Evolutionary conservation across 768 basidiomycete genomes (phyloP).

Genomic region (Phallus indusiatus): DNA sequence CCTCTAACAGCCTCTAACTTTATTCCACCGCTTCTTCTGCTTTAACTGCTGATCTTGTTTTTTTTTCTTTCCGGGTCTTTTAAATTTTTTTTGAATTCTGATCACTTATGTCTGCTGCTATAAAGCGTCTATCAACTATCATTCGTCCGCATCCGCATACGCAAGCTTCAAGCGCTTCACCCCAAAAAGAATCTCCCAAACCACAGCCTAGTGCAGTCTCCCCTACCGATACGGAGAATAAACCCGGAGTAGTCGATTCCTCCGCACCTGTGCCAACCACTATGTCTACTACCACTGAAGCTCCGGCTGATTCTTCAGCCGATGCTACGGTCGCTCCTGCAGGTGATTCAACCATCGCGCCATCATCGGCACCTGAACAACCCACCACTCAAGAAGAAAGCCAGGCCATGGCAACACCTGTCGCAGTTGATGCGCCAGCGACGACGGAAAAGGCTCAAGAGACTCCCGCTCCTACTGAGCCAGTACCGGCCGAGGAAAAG

Average conservation of each 20-base stretch:
- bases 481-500: background rate
- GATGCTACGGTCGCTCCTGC: background rate
- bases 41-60: background rate
- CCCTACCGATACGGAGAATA: no score
- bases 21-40: background rate
- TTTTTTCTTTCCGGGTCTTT: background rate
- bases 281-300: background rate
- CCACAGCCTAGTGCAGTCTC: background rate
- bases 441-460: background rate
- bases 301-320: background rate
- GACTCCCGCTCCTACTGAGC: background rate
- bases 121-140: conserved; percentile 7
- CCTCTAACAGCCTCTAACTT: no score
- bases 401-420: background rate
- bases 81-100: no score
- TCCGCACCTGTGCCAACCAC: background rate
- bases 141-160: background rate
- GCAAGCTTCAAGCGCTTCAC: background rate
- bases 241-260: background rate
- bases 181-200: background rate
- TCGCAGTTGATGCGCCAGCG: background rate
- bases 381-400: background rate
- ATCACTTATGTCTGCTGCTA: conserved; percentile 1
- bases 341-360: background rate
- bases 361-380: background rate